Base-by-base conservation (phyloP, 768 basidiomycete species). In the Lanmaoa pseudosensibilis region DNA sequence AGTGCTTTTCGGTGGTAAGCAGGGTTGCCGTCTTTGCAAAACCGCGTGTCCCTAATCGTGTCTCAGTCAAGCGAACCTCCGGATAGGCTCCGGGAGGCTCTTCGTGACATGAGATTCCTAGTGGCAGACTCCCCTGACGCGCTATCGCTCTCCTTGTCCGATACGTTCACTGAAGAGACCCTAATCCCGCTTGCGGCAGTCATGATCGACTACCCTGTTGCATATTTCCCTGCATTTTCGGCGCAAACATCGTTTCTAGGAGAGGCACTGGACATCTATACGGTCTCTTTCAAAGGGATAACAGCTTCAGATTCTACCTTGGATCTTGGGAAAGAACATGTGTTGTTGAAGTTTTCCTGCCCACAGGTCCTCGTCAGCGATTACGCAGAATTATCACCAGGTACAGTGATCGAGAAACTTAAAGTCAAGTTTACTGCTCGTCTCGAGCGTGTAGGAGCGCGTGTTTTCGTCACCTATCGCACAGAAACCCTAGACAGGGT, bases 121-220 rank as follows among this genome's bases (percentile, higher is more conserved):
- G 61, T 66, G 52, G 9, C 32, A 23, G 39, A 49, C 6, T 58
- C 52, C 57, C 55, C 50, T 30, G 54, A 56, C 16, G 51, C 45
- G 7, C n/a, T 52, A 0, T 70, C 73, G 12, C 59, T 73, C 51
- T 65, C 69, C 46, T 59, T 80, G 30, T 64, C 74, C 12, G 53
- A 59, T 40, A 52, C 51, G 25, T 61, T 74, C 15, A 47, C 71
- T 5, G 58, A 68, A 47, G 63, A 55, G 23, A 63, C 53, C 11
- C 68, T 74, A 2, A 70, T 88, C 40, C 80, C 86, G 15, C 73
- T 88, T 5, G 83, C 86, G 5, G 86, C 77, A 1, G 56, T 84
- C 9, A 66, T 87, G 25, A 78, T 87, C 34, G 85, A 85, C 55
- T 88, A 87, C 61, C 81, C 82, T 10, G 78, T 86, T 10, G 78